Conservation (phyloP, 805 yeast genomes). For the Starmerella apis region DNA sequence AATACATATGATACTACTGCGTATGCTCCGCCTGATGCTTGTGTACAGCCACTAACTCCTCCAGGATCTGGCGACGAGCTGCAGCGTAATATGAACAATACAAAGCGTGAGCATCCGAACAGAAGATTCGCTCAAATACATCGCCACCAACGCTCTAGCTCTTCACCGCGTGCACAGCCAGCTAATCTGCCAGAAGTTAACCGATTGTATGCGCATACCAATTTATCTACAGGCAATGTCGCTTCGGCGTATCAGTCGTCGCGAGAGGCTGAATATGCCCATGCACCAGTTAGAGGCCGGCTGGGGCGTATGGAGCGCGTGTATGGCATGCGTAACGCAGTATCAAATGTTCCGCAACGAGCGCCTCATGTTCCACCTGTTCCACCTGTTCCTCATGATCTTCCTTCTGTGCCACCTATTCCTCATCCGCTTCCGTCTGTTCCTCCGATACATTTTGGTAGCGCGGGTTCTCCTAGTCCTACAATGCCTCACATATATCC, state of each 20-base stretch:
- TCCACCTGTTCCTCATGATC: neutral
- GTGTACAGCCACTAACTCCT: neutral
- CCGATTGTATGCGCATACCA: neutral
- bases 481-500: no score
- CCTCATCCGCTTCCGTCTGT: neutral
- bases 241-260: slow-evolving; percentile 4
- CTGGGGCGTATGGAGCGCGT: slow-evolving; percentile 2
- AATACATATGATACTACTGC: neutral
- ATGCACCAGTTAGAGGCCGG: neutral
- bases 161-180: neutral
- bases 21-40: neutral
- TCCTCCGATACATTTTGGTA: no score
- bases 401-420: neutral
- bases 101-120: neutral
- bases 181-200: neutral
- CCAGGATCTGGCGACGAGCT: neutral
- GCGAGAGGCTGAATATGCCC: slow-evolving; percentile 4
- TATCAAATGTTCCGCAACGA: neutral
- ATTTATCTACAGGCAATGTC: neutral
- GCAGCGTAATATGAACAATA: neutral
- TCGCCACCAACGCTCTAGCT: neutral
- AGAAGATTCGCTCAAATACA: neutral
- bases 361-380: neutral
- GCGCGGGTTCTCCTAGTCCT: no score
- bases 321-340: neutral